Evolutionary conservation across 148 eudicot species (phyloP).

Genomic region (Chenopodium formosanum): DNA sequence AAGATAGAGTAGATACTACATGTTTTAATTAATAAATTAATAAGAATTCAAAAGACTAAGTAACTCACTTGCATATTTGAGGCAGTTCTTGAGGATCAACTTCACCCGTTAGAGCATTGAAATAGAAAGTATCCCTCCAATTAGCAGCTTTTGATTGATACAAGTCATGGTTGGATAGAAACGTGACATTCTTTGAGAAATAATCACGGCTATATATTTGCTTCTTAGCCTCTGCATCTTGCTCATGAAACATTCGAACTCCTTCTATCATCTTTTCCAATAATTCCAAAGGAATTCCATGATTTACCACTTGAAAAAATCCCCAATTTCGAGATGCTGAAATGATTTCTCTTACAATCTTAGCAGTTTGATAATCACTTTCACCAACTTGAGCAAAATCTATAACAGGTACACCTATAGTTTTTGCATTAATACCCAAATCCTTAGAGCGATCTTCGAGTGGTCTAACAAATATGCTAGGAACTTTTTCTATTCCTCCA

Average conservation of each 20-base stretch:
- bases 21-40: too few relatives aligned
- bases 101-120: slow-evolving; percentile 22
- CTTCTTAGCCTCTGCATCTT: slow-evolving; percentile 35
- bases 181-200: slow-evolving; percentile 13
- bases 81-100: slow-evolving; percentile 39
- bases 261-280: slow-evolving; percentile 29
- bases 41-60: too few relatives aligned
- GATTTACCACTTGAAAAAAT: slow-evolving; percentile 38
- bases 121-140: slow-evolving; percentile 42
- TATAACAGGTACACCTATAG: slow-evolving; percentile 24
- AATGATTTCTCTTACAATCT: slow-evolving; percentile 23
- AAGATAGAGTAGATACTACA: too few relatives aligned
- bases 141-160: slow-evolving; percentile 23
- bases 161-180: slow-evolving; percentile 35
- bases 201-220: slow-evolving; percentile 33
- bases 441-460: slow-evolving; percentile 15
- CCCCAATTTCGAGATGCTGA: slow-evolving; percentile 36
- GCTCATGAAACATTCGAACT: slow-evolving; percentile 35
- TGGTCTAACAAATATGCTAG: slow-evolving; percentile 28
- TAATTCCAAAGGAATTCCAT: slow-evolving; percentile 28
- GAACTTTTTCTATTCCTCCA: slow-evolving; percentile 26
- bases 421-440: background rate
- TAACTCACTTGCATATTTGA: slow-evolving; percentile 32
- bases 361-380: background rate
- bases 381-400: slow-evolving; percentile 16